Conservation (phyloP, 257 asterid species). For the Parsonsia alboflavescens region DNA sequence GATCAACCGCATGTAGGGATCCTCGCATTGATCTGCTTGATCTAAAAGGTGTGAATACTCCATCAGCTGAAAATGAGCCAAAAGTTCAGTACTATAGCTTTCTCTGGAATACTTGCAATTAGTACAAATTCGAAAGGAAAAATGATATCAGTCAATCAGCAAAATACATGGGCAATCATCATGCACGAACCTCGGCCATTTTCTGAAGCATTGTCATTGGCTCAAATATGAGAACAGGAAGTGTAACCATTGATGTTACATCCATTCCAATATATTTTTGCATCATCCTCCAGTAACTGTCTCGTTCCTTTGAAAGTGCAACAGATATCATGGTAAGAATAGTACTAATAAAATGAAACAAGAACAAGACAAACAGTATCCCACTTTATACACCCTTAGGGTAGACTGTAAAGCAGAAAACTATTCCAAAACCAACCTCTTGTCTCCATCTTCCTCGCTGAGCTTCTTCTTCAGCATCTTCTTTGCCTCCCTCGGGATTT, state of each 20-base stretch:
- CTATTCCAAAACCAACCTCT: slow-evolving; percentile 44
- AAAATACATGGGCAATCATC: slow-evolving; percentile 14
- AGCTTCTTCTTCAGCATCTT: slow-evolving; percentile 96
- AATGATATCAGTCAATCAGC: background rate
- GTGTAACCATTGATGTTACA: slow-evolving; percentile 96
- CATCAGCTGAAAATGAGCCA: slow-evolving; percentile 62
- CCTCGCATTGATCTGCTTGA: slow-evolving; percentile 89
- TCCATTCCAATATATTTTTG: slow-evolving; percentile 92
- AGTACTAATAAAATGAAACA: background rate
- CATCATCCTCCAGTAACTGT: slow-evolving; percentile 97
- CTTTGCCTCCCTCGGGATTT: slow-evolving; percentile 98
- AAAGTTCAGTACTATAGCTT: slow-evolving; percentile 6
- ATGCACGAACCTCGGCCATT: slow-evolving; percentile 86
- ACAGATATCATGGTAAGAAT: slow-evolving; percentile 5
- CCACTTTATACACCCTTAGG: background rate
- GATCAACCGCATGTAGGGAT: slow-evolving; percentile 89
- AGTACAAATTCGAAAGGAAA: slow-evolving; percentile 1
- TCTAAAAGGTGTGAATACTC: slow-evolving; percentile 88
- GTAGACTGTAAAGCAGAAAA: background rate
- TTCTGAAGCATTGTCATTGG: slow-evolving; percentile 99
- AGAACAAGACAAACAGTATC: background rate
- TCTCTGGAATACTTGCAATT: background rate
- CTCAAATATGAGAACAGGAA: slow-evolving; percentile 97
- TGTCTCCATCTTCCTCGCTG: slow-evolving; percentile 86
- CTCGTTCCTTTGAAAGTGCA: slow-evolving; percentile 60